These are phyloP conservation scores for Termitomyces sp. DNA, from an alignment of 768 basidiomycete species.

Conservation along the genomic window DNA sequence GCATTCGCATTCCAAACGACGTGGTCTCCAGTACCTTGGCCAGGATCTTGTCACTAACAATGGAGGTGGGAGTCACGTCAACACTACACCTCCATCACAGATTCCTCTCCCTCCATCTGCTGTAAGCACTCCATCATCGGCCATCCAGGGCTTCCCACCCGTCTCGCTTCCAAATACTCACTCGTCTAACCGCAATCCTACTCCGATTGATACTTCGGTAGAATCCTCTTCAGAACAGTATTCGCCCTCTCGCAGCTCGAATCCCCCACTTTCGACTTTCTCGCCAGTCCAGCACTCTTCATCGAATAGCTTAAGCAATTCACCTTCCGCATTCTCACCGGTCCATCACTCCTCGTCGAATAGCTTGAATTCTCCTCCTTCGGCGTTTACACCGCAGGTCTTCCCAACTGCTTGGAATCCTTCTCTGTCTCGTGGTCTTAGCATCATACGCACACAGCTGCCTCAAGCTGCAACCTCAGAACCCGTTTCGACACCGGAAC, in stretches of 20 bases:
- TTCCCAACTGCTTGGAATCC: conserved; percentile 18
- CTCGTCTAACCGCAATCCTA: background rate
- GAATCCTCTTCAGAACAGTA: conserved; percentile 4
- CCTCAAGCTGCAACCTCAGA: conserved; percentile 9
- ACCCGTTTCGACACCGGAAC: background rate
- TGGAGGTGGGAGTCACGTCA: conserved; percentile 17
- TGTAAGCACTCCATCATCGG: conserved; percentile 13
- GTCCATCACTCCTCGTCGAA: conserved; percentile 12
- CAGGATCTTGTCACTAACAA: conserved; percentile 4
- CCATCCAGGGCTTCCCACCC: conserved; percentile 18
- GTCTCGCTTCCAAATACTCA: conserved; percentile 20
- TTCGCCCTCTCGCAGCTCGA: conserved; percentile 5
- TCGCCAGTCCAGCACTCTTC: conserved; percentile 15
- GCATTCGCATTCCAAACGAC: conserved; percentile 19
- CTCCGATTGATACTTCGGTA: background rate
- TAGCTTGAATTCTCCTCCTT: conserved; percentile 4
- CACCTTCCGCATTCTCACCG: conserved; percentile 13
- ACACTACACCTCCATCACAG: conserved; percentile 17
- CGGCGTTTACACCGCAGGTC: conserved; percentile 15
- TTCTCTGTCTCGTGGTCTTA: conserved; percentile 12
- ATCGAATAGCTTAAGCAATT: conserved; percentile 1
- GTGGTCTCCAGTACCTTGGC: conserved; percentile 12
- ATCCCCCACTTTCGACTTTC: conserved; percentile 10
- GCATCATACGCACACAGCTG: conserved; percentile 8
- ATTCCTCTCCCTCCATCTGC: conserved; percentile 10